phyloP scores from a whole-genome alignment of 1,284 basidiomycete genomes.

The Papiliotrema fonsecae region DNA sequence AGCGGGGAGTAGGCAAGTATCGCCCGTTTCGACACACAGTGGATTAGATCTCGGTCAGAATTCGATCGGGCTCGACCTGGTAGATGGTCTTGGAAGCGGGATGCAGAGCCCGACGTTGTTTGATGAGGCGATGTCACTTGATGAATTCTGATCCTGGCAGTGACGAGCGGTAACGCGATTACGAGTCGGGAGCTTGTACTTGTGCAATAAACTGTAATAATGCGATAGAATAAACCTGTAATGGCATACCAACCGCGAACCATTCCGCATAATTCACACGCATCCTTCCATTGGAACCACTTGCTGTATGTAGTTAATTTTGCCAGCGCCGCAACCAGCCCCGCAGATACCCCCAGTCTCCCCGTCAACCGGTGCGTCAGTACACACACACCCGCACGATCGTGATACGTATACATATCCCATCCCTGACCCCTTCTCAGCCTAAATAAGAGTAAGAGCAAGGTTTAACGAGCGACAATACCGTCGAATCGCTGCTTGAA shows the following conservation, averaged over 20 bases:
- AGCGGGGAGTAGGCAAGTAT: background rate
- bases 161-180: background rate
- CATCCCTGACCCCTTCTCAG: constrained; percentile 3
- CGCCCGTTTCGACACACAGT: background rate
- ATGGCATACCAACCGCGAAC: no score
- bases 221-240: no score
- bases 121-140: constrained; percentile 15
- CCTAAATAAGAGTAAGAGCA: background rate
- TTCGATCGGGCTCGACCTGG: background rate
- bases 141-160: constrained; percentile 2
- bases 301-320: no score
- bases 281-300: no score
- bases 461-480: constrained; percentile 60
- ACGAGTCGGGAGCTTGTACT: background rate
- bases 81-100: background rate
- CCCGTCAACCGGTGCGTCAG: no score
- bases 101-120: constrained; percentile 19
- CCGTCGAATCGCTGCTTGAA: constrained; percentile 99
- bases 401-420: background rate
- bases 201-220: no score
- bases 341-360: no score
- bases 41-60: no score
- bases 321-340: no score
- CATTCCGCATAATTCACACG: no score
- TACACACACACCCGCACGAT: no score